Percentiles rank a stretch among this genome's conserved stretches.
Conservation (phyloP, 495 filamentous ascomycete species). For the Aspergillus olivimuriae region DNA sequence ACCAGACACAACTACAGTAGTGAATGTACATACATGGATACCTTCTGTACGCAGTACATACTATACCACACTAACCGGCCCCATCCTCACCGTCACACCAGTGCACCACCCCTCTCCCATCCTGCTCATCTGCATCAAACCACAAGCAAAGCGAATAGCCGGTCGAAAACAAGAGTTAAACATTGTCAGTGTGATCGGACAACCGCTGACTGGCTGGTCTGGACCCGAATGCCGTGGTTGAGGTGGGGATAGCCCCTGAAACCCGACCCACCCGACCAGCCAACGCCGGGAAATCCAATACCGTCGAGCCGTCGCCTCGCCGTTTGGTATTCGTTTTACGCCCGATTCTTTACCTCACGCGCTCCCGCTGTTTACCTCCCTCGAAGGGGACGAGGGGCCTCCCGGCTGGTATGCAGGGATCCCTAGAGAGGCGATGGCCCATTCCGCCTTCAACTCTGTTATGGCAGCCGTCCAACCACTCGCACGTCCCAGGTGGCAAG, state of each 20-base stretch:
- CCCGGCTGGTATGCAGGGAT: constrained; percentile 13
- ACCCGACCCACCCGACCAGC: neutral
- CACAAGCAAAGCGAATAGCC: neutral
- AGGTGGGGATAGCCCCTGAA: constrained; percentile 5
- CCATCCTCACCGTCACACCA: too few relatives aligned
- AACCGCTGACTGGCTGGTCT: neutral
- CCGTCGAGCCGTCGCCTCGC: too few relatives aligned
- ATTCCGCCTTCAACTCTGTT: constrained; percentile 6
- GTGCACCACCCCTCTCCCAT: neutral
- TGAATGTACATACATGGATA: too few relatives aligned
- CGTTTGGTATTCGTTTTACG: too few relatives aligned
- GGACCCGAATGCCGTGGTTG: neutral
- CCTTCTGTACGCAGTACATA: too few relatives aligned
- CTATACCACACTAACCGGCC: too few relatives aligned
- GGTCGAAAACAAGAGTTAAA: neutral
- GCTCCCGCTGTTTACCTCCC: neutral
- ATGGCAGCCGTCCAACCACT: neutral
- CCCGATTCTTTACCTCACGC: too few relatives aligned
- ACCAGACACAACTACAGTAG: too few relatives aligned
- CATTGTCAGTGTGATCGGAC: neutral
- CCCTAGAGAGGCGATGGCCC: constrained; percentile 3
- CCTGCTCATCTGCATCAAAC: neutral
- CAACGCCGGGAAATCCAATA: neutral
- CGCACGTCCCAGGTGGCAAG: constrained; percentile 5
- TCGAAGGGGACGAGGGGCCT: too few relatives aligned